Evolutionary conservation across 345 rosid genomes (phyloP).

Genomic region (Hibiscus syriacus): DNA sequence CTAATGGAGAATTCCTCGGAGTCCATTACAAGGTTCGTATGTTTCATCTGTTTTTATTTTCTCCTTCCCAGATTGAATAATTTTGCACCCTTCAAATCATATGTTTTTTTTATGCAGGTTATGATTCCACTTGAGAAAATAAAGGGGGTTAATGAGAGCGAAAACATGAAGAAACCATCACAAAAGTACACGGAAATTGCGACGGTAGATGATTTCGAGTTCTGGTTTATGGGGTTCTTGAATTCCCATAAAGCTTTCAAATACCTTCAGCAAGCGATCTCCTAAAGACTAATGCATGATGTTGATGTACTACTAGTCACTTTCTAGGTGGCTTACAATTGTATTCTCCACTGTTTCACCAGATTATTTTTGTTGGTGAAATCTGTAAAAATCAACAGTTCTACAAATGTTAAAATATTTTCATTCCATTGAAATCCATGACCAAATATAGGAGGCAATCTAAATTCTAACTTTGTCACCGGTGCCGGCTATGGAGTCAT

Average conservation of each 20-base stretch:
- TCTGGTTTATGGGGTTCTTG: neutral
- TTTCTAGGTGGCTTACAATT: neutral
- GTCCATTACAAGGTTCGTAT: conserved; percentile 37
- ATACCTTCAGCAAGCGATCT: neutral
- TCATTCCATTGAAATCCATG: no score
- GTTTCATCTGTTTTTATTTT: neutral
- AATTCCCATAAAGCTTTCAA: neutral
- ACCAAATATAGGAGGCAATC: no score
- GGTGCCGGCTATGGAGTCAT: no score
- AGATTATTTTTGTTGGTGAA: neutral
- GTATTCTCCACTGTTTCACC: neutral
- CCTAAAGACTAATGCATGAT: neutral
- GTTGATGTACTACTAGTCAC: neutral
- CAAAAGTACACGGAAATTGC: neutral
- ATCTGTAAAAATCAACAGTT: neutral
- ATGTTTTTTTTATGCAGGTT: conserved; percentile 16
- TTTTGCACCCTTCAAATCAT: neutral
- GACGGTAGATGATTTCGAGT: neutral
- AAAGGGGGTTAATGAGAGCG: neutral
- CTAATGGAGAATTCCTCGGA: conserved; percentile 30
- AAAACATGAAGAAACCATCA: neutral
- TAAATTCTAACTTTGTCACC: no score
- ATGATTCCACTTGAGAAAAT: neutral
- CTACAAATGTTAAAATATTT: neutral
- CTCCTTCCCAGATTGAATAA: neutral